These are phyloP conservation scores for Hypoxylon sp. DNA, from an alignment of 2,329 filamentous ascomycete genomes.

Conservation along the genomic window DNA sequence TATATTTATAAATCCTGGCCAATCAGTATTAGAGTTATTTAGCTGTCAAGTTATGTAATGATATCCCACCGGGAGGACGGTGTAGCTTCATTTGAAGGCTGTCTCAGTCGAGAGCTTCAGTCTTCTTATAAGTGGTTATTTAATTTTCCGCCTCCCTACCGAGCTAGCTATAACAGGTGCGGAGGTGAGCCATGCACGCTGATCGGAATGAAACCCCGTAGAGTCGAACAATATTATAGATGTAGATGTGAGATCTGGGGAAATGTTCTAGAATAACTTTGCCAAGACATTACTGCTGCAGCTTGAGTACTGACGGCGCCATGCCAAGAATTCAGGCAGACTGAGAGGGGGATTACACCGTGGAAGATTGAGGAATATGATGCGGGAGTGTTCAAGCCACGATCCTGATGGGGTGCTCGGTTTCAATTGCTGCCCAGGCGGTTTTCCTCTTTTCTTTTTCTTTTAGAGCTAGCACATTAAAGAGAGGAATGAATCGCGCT, in stretches of 20 bases:
- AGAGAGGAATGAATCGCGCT: background rate
- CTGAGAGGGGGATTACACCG: background rate
- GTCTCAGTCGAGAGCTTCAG: constrained; percentile 22
- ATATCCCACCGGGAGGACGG: constrained; percentile 21
- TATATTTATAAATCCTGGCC: constrained; percentile 8
- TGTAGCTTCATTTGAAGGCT: constrained; percentile 15
- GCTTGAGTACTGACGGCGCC: background rate
- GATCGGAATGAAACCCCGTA: constrained; percentile 16
- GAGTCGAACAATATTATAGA: constrained; percentile 7
- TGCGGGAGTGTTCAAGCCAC: background rate
- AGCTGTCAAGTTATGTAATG: constrained; percentile 15
- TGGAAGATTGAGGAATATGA: background rate
- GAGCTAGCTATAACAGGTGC: constrained; percentile 30
- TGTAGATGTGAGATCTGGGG: constrained; percentile 34
- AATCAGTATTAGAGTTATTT: constrained; percentile 7
- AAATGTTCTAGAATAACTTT: constrained; percentile 37
- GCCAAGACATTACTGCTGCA: constrained; percentile 32
- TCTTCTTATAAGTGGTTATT: constrained; percentile 19
- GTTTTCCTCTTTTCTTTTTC: background rate
- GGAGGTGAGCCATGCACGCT: constrained; percentile 31
- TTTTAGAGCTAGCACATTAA: background rate
- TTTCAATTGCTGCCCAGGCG: background rate
- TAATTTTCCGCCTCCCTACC: constrained; percentile 18
- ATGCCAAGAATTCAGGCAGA: constrained; percentile 21
- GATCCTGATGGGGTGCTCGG: background rate